phyloP scores from a whole-genome alignment of 2,329 filamentous ascomycete genomes.

The Colletotrichum somersetense region DNA sequence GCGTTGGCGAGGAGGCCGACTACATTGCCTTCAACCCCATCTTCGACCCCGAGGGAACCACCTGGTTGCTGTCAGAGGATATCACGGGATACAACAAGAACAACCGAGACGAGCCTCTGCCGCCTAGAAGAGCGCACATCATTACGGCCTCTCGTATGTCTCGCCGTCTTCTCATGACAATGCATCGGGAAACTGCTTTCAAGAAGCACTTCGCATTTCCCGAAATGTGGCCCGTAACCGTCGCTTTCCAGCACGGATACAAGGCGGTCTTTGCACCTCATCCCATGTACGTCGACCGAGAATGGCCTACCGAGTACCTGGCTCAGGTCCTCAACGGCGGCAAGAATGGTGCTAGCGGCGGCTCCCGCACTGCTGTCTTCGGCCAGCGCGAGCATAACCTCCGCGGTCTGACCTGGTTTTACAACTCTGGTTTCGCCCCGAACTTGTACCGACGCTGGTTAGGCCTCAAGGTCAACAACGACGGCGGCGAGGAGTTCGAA shows the following conservation, averaged over 20 bases:
- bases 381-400: conserved; percentile 93
- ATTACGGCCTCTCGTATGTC: conserved; percentile 90
- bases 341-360: conserved; percentile 80
- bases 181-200: conserved; percentile 90
- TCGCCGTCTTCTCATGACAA: conserved; percentile 80
- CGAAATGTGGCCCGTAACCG: conserved; percentile 94
- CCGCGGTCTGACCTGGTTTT: conserved; percentile 90
- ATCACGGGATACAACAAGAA: conserved; percentile 85
- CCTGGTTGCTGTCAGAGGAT: conserved; percentile 84
- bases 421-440: conserved; percentile 84
- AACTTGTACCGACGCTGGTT: conserved; percentile 90
- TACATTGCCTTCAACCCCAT: conserved; percentile 92
- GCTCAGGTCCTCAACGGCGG: conserved; percentile 85
- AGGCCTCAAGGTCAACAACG: conserved; percentile 82
- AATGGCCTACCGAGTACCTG: conserved; percentile 85
- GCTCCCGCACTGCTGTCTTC: conserved; percentile 78
- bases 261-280: conserved; percentile 95
- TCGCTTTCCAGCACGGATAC: conserved; percentile 89
- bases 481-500: conserved; percentile 83
- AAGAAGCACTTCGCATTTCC: conserved; percentile 92
- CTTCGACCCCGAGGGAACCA: conserved; percentile 89
- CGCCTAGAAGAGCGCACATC: conserved; percentile 85
- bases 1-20: conserved; percentile 90
- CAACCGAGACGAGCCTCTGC: conserved; percentile 64
- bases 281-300: conserved; percentile 86